These are phyloP conservation scores for Acanthamoeba lenticulata DNA, from an alignment of 208 protist species.

Conservation along the genomic window DNA sequence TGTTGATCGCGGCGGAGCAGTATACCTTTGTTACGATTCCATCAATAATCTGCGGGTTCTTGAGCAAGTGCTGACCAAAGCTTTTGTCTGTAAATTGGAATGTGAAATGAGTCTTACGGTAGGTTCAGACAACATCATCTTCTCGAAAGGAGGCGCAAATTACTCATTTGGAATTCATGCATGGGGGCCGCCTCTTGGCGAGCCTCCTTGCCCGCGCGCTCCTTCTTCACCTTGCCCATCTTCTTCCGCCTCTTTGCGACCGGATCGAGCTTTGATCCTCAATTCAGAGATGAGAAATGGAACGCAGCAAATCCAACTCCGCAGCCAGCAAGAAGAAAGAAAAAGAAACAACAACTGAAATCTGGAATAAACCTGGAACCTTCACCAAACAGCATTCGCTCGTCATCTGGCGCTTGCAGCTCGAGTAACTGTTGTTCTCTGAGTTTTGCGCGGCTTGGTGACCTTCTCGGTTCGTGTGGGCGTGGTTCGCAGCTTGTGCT, in stretches of 20 bases:
- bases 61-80: constrained; percentile 99
- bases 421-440: background rate
- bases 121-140: background rate
- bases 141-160: background rate
- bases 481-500: too few species aligned
- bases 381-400: background rate
- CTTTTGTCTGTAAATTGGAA: constrained; percentile 90
- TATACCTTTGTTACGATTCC: constrained; percentile 97
- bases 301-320: background rate
- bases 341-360: background rate
- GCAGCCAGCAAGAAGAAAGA: background rate
- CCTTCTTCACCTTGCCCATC: constrained; percentile 57
- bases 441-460: too few species aligned
- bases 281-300: background rate
- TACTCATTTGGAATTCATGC: constrained; percentile 67
- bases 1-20: constrained; percentile 11
- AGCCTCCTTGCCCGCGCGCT: constrained; percentile 17
- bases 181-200: background rate
- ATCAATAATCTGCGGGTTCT: constrained; percentile 98
- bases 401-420: background rate
- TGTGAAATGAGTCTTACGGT: background rate
- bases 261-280: too few species aligned
- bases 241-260: background rate
- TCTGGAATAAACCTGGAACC: background rate
- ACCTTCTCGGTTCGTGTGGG: too few species aligned